Base-by-base conservation (phyloP, 2,329 filamentous ascomycete genomes). In the Ceratocystiopsis brevicomis region DNA sequence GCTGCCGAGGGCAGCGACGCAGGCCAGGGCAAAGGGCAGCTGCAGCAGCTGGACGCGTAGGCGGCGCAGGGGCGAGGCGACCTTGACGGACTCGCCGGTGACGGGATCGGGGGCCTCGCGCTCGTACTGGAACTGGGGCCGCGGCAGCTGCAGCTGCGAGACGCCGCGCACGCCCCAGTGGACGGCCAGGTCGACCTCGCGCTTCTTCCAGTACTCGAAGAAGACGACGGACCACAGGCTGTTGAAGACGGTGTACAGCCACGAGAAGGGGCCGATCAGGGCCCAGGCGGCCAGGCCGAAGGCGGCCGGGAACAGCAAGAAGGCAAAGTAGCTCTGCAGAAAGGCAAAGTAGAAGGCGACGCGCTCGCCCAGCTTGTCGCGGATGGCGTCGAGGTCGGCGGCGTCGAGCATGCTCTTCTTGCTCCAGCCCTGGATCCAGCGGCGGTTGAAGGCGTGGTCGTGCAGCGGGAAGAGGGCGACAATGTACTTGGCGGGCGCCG, bases 291-390 rank as follows among this genome's bases (percentile, higher is more conserved):
- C 57, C n/a, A 78, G 58, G 1, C 81, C 82, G 25, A 81, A 76
- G 2, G 65, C 64, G 9, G 81, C 78, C 0, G 80, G 80, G 43
- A 83, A 78, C 4, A 74, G 59, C 16, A 87, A 64, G 52, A 85
- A 84, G 34, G 70, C 62, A 46, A 81, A 78, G 55, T 87, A 87
- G 14, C 71, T 74, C 53, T 86, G 81, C 19, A 81, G 78, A 51
- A 86, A 87, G n/a, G 80, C 80, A 55, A 84, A 87, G 59, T 87
- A 87, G 53, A 81, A 86, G 3, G 78, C 81, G 43, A 84, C 73
- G 59, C 78, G 76, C 47, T 76, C 64, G 10, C 77, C 78, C 51
- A 77, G 73, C 4, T 76, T 57, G 47, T 78, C 63, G 11, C 76
- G 66, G 48, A 93, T 85, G 39, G 73, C 69, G 54, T 81, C 74